These are phyloP conservation scores for Capronia coronata DNA, from an alignment of 2,329 filamentous ascomycete genomes.

Conservation along the genomic window DNA sequence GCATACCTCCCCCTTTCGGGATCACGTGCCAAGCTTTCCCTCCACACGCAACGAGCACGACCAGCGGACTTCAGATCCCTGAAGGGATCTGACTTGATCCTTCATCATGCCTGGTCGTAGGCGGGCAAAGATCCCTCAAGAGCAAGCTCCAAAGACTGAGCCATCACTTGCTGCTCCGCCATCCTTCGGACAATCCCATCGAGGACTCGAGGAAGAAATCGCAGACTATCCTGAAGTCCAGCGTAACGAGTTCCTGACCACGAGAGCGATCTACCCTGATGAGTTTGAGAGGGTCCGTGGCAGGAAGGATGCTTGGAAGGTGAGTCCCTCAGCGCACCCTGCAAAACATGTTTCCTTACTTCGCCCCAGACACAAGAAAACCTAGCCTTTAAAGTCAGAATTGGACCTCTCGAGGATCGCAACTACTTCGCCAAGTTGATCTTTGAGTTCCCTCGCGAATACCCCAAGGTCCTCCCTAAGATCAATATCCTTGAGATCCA, in stretches of 20 bases:
- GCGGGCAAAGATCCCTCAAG: conserved; percentile 10
- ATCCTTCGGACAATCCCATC: conserved; percentile 20
- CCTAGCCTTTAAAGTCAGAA: conserved; percentile 24
- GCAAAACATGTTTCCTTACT: background rate
- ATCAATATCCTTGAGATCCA: conserved; percentile 24
- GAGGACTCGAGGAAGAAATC: conserved; percentile 20
- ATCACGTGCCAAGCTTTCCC: conserved; percentile 15
- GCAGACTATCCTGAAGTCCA: conserved; percentile 24
- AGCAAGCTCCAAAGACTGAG: conserved; percentile 3
- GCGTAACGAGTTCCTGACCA: conserved; percentile 25
- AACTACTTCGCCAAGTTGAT: conserved; percentile 25
- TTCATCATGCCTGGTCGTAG: conserved; percentile 20
- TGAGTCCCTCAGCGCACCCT: conserved; percentile 2
- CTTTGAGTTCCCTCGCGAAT: conserved; percentile 27
- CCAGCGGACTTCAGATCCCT: conserved; percentile 10
- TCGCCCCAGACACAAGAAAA: conserved; percentile 22
- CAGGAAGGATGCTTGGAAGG: conserved; percentile 26
- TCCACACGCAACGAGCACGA: background rate
- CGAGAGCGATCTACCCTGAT: conserved; percentile 25
- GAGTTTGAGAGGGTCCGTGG: conserved; percentile 24
- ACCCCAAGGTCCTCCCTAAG: conserved; percentile 26
- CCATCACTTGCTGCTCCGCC: conserved; percentile 7
- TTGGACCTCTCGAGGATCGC: conserved; percentile 20
- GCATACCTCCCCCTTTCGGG: conserved; percentile 14
- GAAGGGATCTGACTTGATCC: conserved; percentile 10